Conservation (phyloP, 345 rosid species). For the Murraya koenigii region DNA sequence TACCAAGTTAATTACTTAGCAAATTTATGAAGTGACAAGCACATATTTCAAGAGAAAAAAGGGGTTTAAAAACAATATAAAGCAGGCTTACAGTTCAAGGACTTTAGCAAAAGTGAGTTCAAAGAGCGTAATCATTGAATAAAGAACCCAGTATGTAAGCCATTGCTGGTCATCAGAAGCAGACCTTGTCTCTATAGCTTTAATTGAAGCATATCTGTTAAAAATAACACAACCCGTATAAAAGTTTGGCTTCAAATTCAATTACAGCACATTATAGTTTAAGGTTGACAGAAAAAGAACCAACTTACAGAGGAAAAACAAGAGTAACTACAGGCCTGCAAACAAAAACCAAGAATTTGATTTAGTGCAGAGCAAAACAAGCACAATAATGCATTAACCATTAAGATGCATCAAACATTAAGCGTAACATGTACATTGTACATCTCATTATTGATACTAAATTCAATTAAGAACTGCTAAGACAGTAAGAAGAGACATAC, state of each 20-base stretch:
- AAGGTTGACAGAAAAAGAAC: too few relatives aligned
- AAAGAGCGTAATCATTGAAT: conserved; percentile 68
- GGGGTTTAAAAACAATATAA: neutral
- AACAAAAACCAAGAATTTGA: neutral
- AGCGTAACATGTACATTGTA: neutral
- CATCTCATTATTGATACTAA: neutral
- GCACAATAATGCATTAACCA: neutral
- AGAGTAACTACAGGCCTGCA: conserved; percentile 77
- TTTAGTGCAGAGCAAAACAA: neutral
- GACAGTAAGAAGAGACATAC: conserved; percentile 22
- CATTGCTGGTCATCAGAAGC: conserved; percentile 67
- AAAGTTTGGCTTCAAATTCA: neutral
- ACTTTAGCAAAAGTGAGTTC: conserved; percentile 69
- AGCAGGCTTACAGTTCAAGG: conserved; percentile 46
- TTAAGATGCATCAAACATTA: too few relatives aligned
- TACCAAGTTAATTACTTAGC: neutral
- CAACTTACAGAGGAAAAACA: conserved; percentile 75
- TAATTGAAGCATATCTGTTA: conserved; percentile 65
- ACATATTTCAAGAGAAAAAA: neutral
- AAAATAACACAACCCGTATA: conserved; percentile 8
- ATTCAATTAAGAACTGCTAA: neutral
- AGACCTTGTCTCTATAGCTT: conserved; percentile 69
- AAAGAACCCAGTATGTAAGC: conserved; percentile 89
- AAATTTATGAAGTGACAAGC: neutral
- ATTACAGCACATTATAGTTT: neutral